Base-by-base conservation (phyloP, 257 asterid genomes). In the Przewalskia tangutica region DNA sequence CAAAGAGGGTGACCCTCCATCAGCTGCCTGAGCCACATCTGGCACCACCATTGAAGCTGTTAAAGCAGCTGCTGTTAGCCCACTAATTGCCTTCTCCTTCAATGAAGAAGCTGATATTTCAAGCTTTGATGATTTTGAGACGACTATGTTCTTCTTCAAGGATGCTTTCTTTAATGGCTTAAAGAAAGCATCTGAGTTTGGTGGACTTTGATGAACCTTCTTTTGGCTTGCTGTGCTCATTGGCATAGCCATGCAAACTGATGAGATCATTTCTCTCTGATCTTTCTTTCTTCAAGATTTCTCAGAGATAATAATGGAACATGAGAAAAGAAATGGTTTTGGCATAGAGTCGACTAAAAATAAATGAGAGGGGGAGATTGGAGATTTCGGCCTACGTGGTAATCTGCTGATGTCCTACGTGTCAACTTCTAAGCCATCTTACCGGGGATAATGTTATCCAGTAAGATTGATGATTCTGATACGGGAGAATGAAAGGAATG, bases 1-100 rank as follows among this genome's bases (percentile, higher is more conserved):
- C 75, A 89, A 88, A 18, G 93, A 90, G 8, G 92, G 93, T 46
- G 84, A 44, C 2, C 77, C 82, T 56, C 27, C 63, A 5, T 56
- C 63, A 16, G 90, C 94, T n/a, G 92, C 94, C 84, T 81, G 77
- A 5, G 91, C 89, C 54, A 78, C 87, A 53, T 90, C 92, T 55
- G 93, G 93, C 4, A 86, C 38, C 82, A 85, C 85, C 92, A 85
- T 85, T 32, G 90, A 81, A 2, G 87, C 89, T 12, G 88, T 83
- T 56, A 86, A 40, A 32, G 85, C 90, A 8, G 87, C 89, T 46
- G 91, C 87, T 2, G 89, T 86, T 50, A 87, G n/a, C 0, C 85
- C 90, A 7, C 87, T 85, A 13, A 87, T 34, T 6, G 88, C 86
- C 86, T 83, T 88, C 14, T 91, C 91, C 86, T 88, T 89, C 86